A percentile compares a stretch with the other conserved stretches of the same genome.
phyloP scores from a whole-genome alignment of 495 filamentous ascomycete species.

The Talaromyces nanjingensis region DNA sequence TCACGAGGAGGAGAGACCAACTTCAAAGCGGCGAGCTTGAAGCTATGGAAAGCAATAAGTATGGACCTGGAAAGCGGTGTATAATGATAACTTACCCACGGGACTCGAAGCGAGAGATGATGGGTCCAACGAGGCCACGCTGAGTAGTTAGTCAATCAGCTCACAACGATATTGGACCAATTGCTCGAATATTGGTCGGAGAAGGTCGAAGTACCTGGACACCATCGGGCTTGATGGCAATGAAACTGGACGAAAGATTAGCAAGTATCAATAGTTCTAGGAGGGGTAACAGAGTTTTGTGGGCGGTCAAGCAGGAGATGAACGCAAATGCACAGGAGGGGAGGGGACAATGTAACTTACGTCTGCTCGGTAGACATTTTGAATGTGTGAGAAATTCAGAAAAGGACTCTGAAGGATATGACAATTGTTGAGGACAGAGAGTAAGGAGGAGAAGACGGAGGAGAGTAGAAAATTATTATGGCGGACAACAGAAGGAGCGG shows the following conservation, averaged over 20 bases:
- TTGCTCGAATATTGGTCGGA: slow-evolving; percentile 12
- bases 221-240: slow-evolving; percentile 98
- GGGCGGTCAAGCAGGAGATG: slow-evolving; percentile 13
- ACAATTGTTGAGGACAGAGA: slow-evolving; percentile 13
- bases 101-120: slow-evolving; percentile 94
- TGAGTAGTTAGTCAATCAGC: slow-evolving; percentile 31
- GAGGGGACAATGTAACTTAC: slow-evolving; percentile 48
- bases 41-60: slow-evolving; percentile 44
- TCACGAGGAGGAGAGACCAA: slow-evolving; percentile 76
- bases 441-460: slow-evolving; percentile 15
- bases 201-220: slow-evolving; percentile 69
- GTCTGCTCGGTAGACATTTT: slow-evolving; percentile 91
- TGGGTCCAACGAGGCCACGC: slow-evolving; percentile 94
- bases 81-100: slow-evolving; percentile 57
- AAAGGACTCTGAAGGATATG: not conserved
- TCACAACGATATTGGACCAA: not conserved
- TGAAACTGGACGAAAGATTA: slow-evolving; percentile 68
- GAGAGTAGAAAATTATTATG: not conserved
- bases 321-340: slow-evolving; percentile 19
- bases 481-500: slow-evolving; percentile 12
- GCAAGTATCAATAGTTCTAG: slow-evolving; percentile 13
- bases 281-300: slow-evolving; percentile 7
- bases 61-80: no score
- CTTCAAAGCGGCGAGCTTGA: slow-evolving; percentile 98
- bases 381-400: slow-evolving; percentile 23